These are phyloP conservation scores for Macrolepiota dolichaula DNA, from an alignment of 768 basidiomycete species.

Conservation along the genomic window DNA sequence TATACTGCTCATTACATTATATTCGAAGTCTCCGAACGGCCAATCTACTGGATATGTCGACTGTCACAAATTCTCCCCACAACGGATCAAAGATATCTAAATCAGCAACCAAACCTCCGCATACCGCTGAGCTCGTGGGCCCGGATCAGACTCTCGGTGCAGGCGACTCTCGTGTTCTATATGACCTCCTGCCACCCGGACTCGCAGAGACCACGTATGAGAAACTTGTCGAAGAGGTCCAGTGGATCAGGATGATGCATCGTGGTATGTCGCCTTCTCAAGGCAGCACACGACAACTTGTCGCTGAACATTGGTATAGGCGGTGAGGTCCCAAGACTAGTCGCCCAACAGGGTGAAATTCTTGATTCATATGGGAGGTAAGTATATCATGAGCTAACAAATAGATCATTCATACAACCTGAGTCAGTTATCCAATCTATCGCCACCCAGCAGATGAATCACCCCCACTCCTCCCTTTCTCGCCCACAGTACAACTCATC, in stretches of 20 bases:
- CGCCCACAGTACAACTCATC: constrained; percentile 64
- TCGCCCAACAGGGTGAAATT: constrained; percentile 34
- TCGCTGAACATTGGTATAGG: constrained; percentile 33
- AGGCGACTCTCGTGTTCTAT: constrained; percentile 64
- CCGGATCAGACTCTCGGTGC: constrained; percentile 40
- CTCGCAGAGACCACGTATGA: constrained; percentile 57
- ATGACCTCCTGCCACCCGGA: constrained; percentile 53
- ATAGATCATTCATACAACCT: background rate
- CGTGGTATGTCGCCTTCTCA: constrained; percentile 42
- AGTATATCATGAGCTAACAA: background rate
- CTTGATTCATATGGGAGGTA: constrained; percentile 35
- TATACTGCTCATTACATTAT: too few relatives aligned
- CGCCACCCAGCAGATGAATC: constrained; percentile 81
- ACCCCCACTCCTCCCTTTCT: constrained; percentile 63
- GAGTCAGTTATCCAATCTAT: constrained; percentile 52
- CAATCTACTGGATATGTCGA: background rate
- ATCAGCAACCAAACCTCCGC: background rate
- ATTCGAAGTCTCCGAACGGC: background rate
- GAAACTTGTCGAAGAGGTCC: constrained; percentile 57
- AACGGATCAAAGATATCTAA: background rate
- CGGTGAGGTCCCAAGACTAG: constrained; percentile 49
- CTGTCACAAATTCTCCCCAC: background rate
- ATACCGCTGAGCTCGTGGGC: background rate
- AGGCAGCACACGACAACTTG: background rate
- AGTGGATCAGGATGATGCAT: constrained; percentile 74